These are phyloP conservation scores for Sclerotinia trifoliorum DNA, from an alignment of 2,329 filamentous ascomycete genomes.

Conservation along the genomic window DNA sequence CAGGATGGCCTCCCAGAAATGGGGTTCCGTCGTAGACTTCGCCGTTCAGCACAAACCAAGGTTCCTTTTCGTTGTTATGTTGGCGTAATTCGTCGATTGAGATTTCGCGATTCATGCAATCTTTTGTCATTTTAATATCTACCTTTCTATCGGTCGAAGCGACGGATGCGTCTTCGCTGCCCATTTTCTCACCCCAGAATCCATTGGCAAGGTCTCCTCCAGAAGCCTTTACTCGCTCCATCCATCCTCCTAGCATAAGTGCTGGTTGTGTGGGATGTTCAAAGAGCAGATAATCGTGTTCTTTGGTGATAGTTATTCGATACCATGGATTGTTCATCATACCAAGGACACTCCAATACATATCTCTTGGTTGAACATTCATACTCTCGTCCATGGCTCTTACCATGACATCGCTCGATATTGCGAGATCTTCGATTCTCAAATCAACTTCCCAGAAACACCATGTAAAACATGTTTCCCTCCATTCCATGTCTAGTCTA, in stretches of 20 bases:
- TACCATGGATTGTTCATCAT: constrained; percentile 99
- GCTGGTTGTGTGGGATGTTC: constrained; percentile 87
- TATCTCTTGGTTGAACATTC: constrained; percentile 82
- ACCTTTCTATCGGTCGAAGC: constrained; percentile 51
- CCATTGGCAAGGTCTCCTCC: constrained; percentile 80
- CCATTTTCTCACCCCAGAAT: constrained; percentile 75
- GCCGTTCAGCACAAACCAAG: constrained; percentile 87
- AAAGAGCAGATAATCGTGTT: constrained; percentile 65
- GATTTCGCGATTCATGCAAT: constrained; percentile 61
- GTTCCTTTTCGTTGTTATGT: constrained; percentile 62
- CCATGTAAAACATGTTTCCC: constrained; percentile 85
- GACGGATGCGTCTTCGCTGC: constrained; percentile 50
- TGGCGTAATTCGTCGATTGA: constrained; percentile 68
- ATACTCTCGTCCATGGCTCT: constrained; percentile 88
- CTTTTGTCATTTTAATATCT: constrained; percentile 76
- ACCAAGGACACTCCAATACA: constrained; percentile 93
- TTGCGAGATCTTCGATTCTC: constrained; percentile 57
- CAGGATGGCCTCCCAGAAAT: constrained; percentile 80
- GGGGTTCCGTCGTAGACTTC: constrained; percentile 84
- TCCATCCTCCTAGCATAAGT: constrained; percentile 80
- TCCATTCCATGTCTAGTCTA: constrained; percentile 74
- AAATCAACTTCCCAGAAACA: constrained; percentile 84
- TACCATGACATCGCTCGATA: constrained; percentile 72
- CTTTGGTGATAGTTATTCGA: constrained; percentile 71
- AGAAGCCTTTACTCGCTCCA: constrained; percentile 82